Evolutionary conservation across 208 protist species (phyloP).

Genomic region (Leishmania guyanensis): DNA sequence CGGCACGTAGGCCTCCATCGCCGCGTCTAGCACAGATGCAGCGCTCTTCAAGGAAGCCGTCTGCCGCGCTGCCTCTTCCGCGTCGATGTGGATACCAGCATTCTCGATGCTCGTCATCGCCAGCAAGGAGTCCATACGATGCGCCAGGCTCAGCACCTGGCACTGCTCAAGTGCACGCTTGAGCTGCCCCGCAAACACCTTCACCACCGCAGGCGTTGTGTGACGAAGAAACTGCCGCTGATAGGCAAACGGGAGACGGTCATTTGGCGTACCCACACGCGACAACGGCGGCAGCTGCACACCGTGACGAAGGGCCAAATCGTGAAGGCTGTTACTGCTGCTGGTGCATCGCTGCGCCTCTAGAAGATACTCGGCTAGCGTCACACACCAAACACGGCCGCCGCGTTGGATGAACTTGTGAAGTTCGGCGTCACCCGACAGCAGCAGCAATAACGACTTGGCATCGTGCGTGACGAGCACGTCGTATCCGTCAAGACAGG

Average conservation of each 20-base stretch:
- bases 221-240: conserved; percentile 51
- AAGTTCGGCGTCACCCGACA: conserved; percentile 65
- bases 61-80: conserved; percentile 59
- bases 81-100: conserved; percentile 75
- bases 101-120: conserved; percentile 76
- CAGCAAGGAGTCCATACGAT: conserved; percentile 85
- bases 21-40: conserved; percentile 52
- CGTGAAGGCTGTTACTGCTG: conserved; percentile 54
- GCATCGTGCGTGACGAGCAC: conserved; percentile 81
- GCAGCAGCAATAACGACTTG: conserved; percentile 72
- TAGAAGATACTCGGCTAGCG: conserved; percentile 83
- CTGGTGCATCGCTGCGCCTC: conserved; percentile 69
- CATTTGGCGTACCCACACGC: conserved; percentile 45
- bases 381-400: conserved; percentile 87
- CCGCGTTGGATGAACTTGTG: conserved; percentile 71
- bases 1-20: conserved; percentile 64
- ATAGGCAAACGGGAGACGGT: conserved; percentile 63
- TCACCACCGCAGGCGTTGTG: conserved; percentile 47
- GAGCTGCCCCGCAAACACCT: conserved; percentile 64
- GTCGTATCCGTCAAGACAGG: conserved; percentile 64
- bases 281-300: conserved; percentile 50
- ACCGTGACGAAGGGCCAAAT: conserved; percentile 66
- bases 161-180: conserved; percentile 41
- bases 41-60: conserved; percentile 55
- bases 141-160: conserved; percentile 66